Conservation (phyloP, 2,329 filamentous ascomycete species). For the Trichoderma atroviride region DNA sequence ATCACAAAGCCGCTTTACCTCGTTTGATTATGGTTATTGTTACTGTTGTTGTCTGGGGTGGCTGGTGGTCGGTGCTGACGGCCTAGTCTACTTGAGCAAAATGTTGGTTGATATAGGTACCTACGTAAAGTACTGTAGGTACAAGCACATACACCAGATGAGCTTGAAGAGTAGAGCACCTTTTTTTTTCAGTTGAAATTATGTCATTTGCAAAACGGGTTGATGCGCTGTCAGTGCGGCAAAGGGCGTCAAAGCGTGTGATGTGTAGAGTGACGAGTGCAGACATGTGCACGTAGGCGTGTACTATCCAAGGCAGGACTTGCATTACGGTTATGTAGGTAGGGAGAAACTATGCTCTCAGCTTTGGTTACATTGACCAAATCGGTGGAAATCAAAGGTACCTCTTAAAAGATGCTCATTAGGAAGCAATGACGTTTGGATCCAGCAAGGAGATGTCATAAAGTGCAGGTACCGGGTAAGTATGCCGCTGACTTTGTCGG, state of each 20-base stretch:
- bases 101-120: background rate
- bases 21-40: background rate
- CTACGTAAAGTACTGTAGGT: background rate
- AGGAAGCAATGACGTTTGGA: background rate
- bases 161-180: background rate
- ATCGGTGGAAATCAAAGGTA: constrained; percentile 12
- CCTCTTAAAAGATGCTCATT: background rate
- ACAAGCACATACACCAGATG: background rate
- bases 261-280: background rate
- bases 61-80: constrained; percentile 1
- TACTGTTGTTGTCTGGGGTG: constrained; percentile 13
- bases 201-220: background rate
- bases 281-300: background rate
- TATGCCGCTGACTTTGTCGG: background rate
- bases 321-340: background rate
- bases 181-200: background rate
- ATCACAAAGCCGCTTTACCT: background rate
- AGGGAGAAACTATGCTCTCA: background rate
- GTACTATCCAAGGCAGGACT: background rate
- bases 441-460: background rate
- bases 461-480: background rate
- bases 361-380: background rate
- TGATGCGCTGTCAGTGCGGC: background rate
- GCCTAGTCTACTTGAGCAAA: background rate
- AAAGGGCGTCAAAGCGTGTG: background rate